These are phyloP conservation scores for Syncephalastrum monosporum DNA, from an alignment of 371 early-diverging fungal species.

Conservation along the genomic window DNA sequence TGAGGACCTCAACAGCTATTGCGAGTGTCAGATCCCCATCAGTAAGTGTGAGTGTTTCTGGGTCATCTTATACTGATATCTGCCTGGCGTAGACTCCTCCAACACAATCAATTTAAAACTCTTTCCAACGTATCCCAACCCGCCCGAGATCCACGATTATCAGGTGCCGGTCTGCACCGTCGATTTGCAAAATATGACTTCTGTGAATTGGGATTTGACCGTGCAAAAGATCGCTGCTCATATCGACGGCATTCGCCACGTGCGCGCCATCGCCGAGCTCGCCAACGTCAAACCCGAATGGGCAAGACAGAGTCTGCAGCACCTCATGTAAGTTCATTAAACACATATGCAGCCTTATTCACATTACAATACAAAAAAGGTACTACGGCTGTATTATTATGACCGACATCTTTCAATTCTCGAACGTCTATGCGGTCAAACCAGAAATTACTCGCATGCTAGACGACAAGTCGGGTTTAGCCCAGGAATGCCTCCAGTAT, in stretches of 20 bases:
- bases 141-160: constrained; percentile 74
- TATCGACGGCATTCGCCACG: constrained; percentile 79
- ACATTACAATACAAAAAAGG: constrained; percentile 26
- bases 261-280: constrained; percentile 71
- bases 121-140: constrained; percentile 78
- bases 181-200: constrained; percentile 64
- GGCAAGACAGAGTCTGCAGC: constrained; percentile 76
- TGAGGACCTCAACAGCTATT: constrained; percentile 83
- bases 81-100: constrained; percentile 41
- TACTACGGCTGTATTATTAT: constrained; percentile 83
- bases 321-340: constrained; percentile 61
- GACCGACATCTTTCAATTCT: constrained; percentile 89
- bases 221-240: constrained; percentile 60
- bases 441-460: constrained; percentile 62
- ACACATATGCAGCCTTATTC: not conserved
- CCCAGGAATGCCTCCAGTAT: constrained; percentile 68
- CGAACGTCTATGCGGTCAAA: constrained; percentile 78
- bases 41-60: constrained; percentile 45
- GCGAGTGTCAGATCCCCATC: constrained; percentile 87
- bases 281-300: constrained; percentile 75
- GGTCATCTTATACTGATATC: not conserved
- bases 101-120: constrained; percentile 82
- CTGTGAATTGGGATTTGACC: constrained; percentile 84
- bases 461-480: constrained; percentile 55
- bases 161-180: constrained; percentile 82